Evolutionary conservation across 176 grass and related monocot species (phyloP).

Genomic region (Raddia guianensis): DNA sequence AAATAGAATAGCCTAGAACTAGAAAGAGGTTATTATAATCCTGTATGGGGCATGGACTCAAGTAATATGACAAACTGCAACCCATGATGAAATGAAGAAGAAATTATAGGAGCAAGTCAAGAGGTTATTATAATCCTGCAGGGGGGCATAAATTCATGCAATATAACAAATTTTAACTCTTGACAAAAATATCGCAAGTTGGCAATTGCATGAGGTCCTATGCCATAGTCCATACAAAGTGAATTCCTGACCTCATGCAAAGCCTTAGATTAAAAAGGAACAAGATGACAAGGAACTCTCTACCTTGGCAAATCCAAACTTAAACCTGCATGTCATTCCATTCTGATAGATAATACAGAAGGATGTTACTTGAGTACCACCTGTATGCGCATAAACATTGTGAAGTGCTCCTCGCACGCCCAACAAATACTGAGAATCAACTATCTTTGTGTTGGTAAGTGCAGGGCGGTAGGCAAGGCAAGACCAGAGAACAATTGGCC

Average conservation of each 20-base stretch:
- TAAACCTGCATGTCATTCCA: background rate
- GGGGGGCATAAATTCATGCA: background rate
- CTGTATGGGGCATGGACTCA: background rate
- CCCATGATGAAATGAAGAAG: slow-evolving; percentile 23
- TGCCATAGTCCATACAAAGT: background rate
- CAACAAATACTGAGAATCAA: background rate
- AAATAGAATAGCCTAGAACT: background rate
- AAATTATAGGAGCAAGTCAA: background rate
- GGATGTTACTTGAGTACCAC: background rate
- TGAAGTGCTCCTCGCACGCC: background rate
- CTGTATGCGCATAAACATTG: background rate
- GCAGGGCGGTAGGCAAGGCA: background rate
- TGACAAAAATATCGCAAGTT: background rate
- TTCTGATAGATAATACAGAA: background rate
- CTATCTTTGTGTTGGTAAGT: background rate
- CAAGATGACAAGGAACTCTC: too few species aligned
- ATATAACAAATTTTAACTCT: background rate
- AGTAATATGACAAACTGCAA: background rate
- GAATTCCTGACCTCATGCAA: background rate
- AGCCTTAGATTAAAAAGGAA: too few species aligned
- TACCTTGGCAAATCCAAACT: background rate
- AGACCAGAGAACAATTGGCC: too few species aligned
- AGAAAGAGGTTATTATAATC: background rate
- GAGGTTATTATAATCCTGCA: background rate
- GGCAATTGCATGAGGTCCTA: slow-evolving; percentile 8